Evolutionary conservation across 164 flowering plant species (phyloP).

Genomic region (Vitis cinerea): DNA sequence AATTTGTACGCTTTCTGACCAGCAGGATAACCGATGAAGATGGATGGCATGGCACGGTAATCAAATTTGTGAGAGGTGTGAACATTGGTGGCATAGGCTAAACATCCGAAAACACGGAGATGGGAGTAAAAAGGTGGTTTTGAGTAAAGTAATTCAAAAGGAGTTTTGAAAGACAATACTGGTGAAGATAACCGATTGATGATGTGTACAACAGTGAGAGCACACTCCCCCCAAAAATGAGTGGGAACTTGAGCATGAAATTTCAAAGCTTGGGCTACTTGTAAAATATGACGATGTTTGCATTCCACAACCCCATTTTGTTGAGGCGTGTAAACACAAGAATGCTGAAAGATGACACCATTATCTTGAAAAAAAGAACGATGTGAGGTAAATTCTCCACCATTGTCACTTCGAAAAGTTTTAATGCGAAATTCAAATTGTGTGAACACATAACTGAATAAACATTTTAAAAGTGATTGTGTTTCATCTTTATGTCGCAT

Average conservation of each 20-base stretch:
- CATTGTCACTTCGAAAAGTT: not conserved
- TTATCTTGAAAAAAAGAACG: conserved; percentile 3
- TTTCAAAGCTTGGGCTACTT: conserved; percentile 2
- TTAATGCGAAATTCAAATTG: not conserved
- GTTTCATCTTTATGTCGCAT: not conserved
- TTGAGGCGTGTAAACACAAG: not conserved
- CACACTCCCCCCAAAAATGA: not conserved
- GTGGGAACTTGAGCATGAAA: conserved; percentile 4
- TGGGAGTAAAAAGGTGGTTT: not conserved
- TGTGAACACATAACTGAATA: not conserved
- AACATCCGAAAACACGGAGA: too few species aligned
- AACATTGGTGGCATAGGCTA: too few species aligned
- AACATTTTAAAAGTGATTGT: conserved; percentile 3
- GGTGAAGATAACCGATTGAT: not conserved
- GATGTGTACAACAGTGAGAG: not conserved
- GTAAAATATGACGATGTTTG: conserved; percentile 1
- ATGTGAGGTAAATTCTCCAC: not conserved
- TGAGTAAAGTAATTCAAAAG: not conserved
- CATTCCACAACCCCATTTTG: not conserved
- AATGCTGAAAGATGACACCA: not conserved
- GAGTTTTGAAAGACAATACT: not conserved
- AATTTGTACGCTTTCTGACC: conserved; percentile 2
- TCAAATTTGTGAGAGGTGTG: not conserved
- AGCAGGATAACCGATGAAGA: not conserved
- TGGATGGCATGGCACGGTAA: not conserved